phyloP scores from a whole-genome alignment of 306 rosid species.

The Elaeagnus macrophylla region DNA sequence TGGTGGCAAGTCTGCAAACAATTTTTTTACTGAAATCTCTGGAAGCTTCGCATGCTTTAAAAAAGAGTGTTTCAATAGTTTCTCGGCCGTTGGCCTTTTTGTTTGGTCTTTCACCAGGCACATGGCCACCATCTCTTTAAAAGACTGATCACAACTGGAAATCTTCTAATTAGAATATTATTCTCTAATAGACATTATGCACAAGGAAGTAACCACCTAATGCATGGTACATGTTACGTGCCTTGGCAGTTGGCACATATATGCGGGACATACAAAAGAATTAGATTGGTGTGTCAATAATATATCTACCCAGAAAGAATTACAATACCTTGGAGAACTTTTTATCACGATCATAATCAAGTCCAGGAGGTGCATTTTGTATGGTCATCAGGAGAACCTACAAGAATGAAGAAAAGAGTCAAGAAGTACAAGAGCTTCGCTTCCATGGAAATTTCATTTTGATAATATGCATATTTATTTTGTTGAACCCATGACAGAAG shows the following conservation, averaged over 20 bases:
- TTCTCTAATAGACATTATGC: constrained; percentile 19
- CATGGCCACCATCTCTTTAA: constrained; percentile 99
- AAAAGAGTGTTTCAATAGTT: constrained; percentile 82
- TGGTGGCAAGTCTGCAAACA: constrained; percentile 82
- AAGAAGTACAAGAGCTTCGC: constrained; percentile 1
- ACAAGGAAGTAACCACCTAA: constrained; percentile 1
- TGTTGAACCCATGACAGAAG: background rate
- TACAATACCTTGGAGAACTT: constrained; percentile 92
- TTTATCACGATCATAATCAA: constrained; percentile 95
- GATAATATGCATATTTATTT: background rate
- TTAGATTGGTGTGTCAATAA: background rate
- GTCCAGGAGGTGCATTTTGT: constrained; percentile 99
- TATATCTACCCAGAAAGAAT: constrained; percentile 52
- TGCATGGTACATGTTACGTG: background rate
- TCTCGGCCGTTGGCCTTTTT: constrained; percentile 91
- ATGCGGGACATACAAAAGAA: background rate
- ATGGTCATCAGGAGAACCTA: constrained; percentile 98
- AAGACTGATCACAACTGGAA: constrained; percentile 99
- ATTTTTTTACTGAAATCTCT: constrained; percentile 78
- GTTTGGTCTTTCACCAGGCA: constrained; percentile 98
- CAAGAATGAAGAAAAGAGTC: constrained; percentile 13
- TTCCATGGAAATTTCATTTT: background rate
- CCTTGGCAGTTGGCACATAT: background rate
- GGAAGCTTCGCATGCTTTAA: constrained; percentile 88
- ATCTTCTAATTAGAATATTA: constrained; percentile 84